A percentile compares a stretch with the other conserved stretches of the same genome.
Conservation (phyloP, 345 rosid species). For the Populus euphratica region DNA sequence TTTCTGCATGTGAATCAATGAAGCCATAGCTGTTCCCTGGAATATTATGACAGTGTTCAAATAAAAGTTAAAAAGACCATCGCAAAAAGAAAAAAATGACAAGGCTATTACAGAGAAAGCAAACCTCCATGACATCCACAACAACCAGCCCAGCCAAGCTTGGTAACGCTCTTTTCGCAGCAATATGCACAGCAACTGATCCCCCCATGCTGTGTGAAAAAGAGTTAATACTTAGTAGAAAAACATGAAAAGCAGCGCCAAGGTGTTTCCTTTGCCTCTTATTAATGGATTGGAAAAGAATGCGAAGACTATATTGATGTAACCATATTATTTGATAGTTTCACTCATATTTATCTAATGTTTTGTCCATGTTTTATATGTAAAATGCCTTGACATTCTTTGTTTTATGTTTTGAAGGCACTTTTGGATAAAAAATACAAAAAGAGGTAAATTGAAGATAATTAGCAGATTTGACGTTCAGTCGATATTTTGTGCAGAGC, state of each 20-base stretch:
- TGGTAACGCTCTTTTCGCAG: constrained; percentile 68
- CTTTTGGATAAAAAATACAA: no score
- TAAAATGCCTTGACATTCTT: no score
- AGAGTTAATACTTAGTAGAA: no score
- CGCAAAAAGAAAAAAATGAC: constrained; percentile 16
- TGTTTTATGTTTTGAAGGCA: no score
- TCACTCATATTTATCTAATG: no score
- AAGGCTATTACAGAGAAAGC: constrained; percentile 14
- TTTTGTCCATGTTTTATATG: no score
- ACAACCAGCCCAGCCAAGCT: constrained; percentile 83
- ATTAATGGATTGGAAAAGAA: neutral
- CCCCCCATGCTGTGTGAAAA: constrained; percentile 83
- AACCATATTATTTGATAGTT: no score
- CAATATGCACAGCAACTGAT: constrained; percentile 88
- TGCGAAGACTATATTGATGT: no score
- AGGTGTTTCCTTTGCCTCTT: neutral
- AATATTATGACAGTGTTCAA: constrained; percentile 14
- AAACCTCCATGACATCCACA: constrained; percentile 95
- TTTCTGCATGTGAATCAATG: constrained; percentile 91
- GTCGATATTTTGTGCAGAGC: no score
- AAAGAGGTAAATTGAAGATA: no score
- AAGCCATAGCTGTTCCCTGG: constrained; percentile 95
- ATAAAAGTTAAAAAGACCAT: constrained; percentile 14
- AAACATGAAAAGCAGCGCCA: neutral
- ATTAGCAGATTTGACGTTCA: no score